A percentile compares a stretch with the other conserved stretches of the same genome.
These are phyloP conservation scores for Ichthyophthirius multifiliis DNA, from an alignment of 169 alveolate genomes.

Conservation along the genomic window DNA sequence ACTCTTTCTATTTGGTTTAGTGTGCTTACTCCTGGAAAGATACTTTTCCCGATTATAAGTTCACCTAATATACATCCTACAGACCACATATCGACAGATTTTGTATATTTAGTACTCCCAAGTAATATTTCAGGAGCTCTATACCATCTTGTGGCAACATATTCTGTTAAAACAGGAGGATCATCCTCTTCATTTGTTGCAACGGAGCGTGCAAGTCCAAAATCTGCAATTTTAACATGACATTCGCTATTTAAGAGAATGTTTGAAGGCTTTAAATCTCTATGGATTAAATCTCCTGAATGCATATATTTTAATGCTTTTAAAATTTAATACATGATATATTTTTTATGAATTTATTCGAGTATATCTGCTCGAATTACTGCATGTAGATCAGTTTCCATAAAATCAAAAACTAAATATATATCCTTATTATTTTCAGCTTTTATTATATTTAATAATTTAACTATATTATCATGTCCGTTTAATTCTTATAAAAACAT, in stretches of 20 bases:
- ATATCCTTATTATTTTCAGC: conserved; percentile 48
- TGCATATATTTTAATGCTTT: conserved; percentile 66
- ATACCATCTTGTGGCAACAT: conserved; percentile 91
- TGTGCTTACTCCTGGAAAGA: conserved; percentile 64
- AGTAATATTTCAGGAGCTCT: conserved; percentile 88
- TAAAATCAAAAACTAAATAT: conserved; percentile 57
- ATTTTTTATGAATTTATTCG: conserved; percentile 64
- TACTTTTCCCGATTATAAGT: conserved; percentile 52
- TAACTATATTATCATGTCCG: conserved; percentile 56
- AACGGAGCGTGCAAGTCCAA: conserved; percentile 60
- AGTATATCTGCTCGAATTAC: conserved; percentile 50
- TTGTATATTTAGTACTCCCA: conserved; percentile 54
- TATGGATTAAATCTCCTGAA: conserved; percentile 58
- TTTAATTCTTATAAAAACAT: conserved; percentile 36
- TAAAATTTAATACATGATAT: conserved; percentile 51
- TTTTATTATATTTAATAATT: conserved; percentile 24
- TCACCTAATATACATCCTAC: conserved; percentile 72
- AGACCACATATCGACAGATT: conserved; percentile 79
- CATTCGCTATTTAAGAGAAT: conserved; percentile 61
- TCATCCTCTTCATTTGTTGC: conserved; percentile 22
- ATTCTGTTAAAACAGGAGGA: conserved; percentile 74
- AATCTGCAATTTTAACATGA: conserved; percentile 61
- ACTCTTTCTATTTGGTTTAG: conserved; percentile 60
- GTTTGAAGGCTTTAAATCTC: conserved; percentile 67
- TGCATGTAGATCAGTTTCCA: conserved; percentile 65